Conservation (phyloP, 805 yeast genomes). For the Yamadazyma paraphyllophila region DNA sequence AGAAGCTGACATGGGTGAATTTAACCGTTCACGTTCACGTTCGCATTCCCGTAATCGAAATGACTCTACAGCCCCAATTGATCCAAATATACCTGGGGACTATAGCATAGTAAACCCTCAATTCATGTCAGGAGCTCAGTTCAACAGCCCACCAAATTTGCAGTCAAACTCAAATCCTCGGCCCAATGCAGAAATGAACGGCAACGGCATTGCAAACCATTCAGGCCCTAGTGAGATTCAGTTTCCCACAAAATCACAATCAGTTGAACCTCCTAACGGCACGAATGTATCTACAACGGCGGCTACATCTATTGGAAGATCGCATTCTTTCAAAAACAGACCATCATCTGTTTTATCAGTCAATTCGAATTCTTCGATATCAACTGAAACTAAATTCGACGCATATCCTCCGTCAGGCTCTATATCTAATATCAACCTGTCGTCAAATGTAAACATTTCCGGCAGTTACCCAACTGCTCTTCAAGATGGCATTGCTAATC, state of each 20-base stretch:
- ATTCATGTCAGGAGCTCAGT: too few relatives aligned
- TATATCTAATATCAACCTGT: constrained; percentile 4
- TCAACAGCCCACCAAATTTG: too few relatives aligned
- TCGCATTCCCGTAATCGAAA: too few relatives aligned
- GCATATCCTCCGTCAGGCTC: constrained; percentile 13
- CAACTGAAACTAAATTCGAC: constrained; percentile 10
- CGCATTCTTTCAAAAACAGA: constrained; percentile 17
- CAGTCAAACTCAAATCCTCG: too few relatives aligned
- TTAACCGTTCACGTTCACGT: too few relatives aligned
- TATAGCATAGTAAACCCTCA: too few relatives aligned
- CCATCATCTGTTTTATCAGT: constrained; percentile 42
- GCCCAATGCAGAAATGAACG: too few relatives aligned
- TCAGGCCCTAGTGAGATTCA: too few relatives aligned
- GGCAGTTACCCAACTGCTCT: background rate
- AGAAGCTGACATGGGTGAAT: background rate
- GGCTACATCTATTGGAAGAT: constrained; percentile 4
- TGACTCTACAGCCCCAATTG: too few relatives aligned
- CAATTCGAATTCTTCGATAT: constrained; percentile 34
- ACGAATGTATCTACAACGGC: background rate
- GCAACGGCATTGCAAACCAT: too few relatives aligned
- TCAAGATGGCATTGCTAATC: constrained; percentile 1
- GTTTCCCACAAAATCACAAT: background rate
- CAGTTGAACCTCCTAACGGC: background rate
- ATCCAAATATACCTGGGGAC: too few relatives aligned
- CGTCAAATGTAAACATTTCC: constrained; percentile 4